A percentile compares a stretch with the other conserved stretches of the same genome.
phyloP scores from a whole-genome alignment of 768 basidiomycete genomes.

The Lentinula edodes region DNA sequence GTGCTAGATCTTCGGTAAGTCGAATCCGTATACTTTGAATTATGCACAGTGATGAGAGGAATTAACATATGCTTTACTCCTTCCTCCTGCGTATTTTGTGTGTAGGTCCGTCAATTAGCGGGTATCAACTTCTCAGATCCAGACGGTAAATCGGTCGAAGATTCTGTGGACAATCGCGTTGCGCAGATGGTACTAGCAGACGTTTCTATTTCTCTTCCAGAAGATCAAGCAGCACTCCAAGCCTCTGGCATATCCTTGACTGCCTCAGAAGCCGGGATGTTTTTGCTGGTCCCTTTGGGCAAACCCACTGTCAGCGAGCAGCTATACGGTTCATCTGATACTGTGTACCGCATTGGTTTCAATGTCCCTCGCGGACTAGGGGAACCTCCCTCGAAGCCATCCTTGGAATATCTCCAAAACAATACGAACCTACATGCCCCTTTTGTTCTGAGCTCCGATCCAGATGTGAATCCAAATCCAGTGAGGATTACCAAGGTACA shows the following conservation, averaged over 20 bases:
- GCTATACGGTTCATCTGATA: not conserved
- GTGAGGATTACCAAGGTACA: constrained; percentile 22
- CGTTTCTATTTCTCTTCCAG: constrained; percentile 20
- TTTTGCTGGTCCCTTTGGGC: not conserved
- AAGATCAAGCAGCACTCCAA: not conserved
- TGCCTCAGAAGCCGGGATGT: not conserved
- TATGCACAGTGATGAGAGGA: constrained; percentile 15
- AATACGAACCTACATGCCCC: constrained; percentile 29
- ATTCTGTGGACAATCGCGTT: constrained; percentile 16
- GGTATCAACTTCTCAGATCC: constrained; percentile 37
- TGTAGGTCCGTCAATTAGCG: constrained; percentile 28
- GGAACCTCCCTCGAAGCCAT: constrained; percentile 25
- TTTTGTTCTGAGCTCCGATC: constrained; percentile 16
- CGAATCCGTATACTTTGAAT: constrained; percentile 18
- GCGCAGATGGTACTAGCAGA: constrained; percentile 35
- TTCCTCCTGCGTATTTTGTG: too few relatives aligned
- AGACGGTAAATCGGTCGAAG: constrained; percentile 14
- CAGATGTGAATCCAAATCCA: constrained; percentile 18
- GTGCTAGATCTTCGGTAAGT: constrained; percentile 12
- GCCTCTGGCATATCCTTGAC: not conserved
- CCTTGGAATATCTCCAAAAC: constrained; percentile 30
- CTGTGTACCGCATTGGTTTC: constrained; percentile 5
- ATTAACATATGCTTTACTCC: not conserved
- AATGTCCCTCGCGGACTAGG: constrained; percentile 15
- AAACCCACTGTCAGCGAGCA: not conserved